Base-by-base conservation (phyloP, 129 eudicot species). In the Scalesia atractyloides region DNA sequence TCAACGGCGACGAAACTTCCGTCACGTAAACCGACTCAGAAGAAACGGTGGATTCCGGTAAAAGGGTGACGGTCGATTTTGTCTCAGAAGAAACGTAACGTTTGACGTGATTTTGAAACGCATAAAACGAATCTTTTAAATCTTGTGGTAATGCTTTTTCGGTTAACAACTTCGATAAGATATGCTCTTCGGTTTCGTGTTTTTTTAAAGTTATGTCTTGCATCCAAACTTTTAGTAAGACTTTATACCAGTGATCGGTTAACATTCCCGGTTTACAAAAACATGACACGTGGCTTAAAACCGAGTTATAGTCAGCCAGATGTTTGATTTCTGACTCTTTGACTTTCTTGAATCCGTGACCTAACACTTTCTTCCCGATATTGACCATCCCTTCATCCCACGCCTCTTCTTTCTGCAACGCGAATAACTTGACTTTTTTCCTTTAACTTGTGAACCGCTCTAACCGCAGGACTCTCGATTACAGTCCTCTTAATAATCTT, bases 191-290 rank as follows among this genome's bases (percentile, higher is more conserved):
- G n/a, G 65, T 75, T 1, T 47, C 80, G 1, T 67, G 66, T 52
- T 22, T 24, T 82, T 83, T 84, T 50, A 68, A 76, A 74, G 83
- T 67, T 7, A 63, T 69, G 51, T 83, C 80, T 80, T 94, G 96
- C 96, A 94, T 84, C 96, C 98, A 90, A 63, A 94, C 66, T 52
- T 88, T 94, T 59, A 94, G 70, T 59, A 94, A 72, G 37, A 76
- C 69, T 79, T 90, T 90, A 79, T 80, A 94, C 98, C 98, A 94
- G 39, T 94, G 98, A 81, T 94, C 98, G 2, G 98, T 90, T 83
- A 86, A 83, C 98, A 94, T 94, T 67, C 98, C 97, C 14, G 84
- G 66, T 84, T 90, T 94, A 56, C 98, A 93, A 11, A 80, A 84
- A 44, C 65, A 50, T 30, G 98, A 90, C 36, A 94, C 81, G 49